Percentiles rank a stretch among this genome's conserved stretches.
These are phyloP conservation scores for Phytophthora macrochlamydospora DNA, from an alignment of 352 stramenopile genomes.

Conservation along the genomic window DNA sequence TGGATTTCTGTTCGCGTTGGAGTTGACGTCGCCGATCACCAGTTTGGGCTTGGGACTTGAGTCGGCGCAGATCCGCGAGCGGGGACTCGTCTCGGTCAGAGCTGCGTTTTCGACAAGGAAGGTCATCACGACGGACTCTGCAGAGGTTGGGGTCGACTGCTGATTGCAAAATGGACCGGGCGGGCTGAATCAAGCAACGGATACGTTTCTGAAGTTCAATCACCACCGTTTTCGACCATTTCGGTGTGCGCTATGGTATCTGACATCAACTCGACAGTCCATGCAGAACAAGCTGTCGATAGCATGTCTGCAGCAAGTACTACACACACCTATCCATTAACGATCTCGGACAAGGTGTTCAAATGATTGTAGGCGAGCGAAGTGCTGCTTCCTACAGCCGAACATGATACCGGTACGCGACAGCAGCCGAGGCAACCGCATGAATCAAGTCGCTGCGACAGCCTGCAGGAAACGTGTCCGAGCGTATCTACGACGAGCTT, in stretches of 20 bases:
- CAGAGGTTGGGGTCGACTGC: not conserved
- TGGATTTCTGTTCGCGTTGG: conserved; percentile 8
- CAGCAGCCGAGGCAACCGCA: too few relatives aligned
- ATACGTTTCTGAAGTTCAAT: conserved; percentile 3
- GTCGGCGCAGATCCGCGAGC: conserved; percentile 14
- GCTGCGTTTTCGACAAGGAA: not conserved
- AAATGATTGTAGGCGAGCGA: too few relatives aligned
- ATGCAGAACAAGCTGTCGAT: too few relatives aligned
- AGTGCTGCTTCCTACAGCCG: too few relatives aligned
- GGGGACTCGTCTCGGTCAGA: not conserved
- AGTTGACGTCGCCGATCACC: conserved; percentile 23
- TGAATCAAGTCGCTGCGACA: too few relatives aligned
- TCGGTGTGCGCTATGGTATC: not conserved
- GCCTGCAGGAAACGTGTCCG: too few relatives aligned
- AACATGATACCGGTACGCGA: too few relatives aligned
- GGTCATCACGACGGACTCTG: conserved; percentile 10
- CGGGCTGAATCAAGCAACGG: not conserved
- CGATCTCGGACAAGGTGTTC: too few relatives aligned
- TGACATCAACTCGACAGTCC: too few relatives aligned
- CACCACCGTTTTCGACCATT: not conserved
- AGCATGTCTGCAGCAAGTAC: too few relatives aligned
- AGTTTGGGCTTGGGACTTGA: conserved; percentile 22
- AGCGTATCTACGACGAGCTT: too few relatives aligned
- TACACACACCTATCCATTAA: too few relatives aligned
- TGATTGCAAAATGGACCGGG: conserved; percentile 14